Base-by-base conservation (phyloP, 495 filamentous ascomycete genomes). In the Clavariopsis aquatica region DNA sequence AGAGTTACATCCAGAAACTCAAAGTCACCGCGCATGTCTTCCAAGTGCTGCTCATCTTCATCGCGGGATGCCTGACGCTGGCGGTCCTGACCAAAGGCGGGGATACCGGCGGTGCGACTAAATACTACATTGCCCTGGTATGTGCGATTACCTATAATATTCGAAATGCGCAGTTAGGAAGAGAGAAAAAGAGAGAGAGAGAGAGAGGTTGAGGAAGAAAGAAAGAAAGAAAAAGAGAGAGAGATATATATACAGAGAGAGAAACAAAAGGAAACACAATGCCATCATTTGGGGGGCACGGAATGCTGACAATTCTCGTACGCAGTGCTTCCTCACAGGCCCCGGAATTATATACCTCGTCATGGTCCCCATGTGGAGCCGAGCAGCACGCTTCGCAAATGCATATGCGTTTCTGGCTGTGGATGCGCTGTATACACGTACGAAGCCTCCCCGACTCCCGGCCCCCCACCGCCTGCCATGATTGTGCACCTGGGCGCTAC, bases 321-420 rank as follows among this genome's bases (percentile, higher is more conserved):
- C 64, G 62, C 63, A 96, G 93, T 94, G 89, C 77, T 96, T 92
- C 84, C 76, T 96, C 62, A 87, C 85, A 60, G 81, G 92, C 57
- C 92, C 92, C 5, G 89, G 85, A 24, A 83, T 94, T 64, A 83
- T 96, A 61, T 98, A 93, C 74, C 82, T 93, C 59, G 83, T 85
- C 53, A 89, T 92, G 79, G 85, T 91, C 5, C 92, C 91, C 24
- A 86, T 90, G 71, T 96, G 90, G 80, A 82, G 85, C n/a, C 86
- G 92, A 62, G 89, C 92, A 28, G 82, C 84, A 28, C 87, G 85
- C 69, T 84, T 92, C 65, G 89, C 89, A 49, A 87, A 96, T 67
- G 87, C 90, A 10, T 92, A 94, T 73, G 91, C 84, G 55, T 90
- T 96, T 75, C 83, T 88, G 20, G 81, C 80, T 5, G 77, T 95